phyloP scores from a whole-genome alignment of 768 basidiomycete species.

The Lactarius hatsudake region DNA sequence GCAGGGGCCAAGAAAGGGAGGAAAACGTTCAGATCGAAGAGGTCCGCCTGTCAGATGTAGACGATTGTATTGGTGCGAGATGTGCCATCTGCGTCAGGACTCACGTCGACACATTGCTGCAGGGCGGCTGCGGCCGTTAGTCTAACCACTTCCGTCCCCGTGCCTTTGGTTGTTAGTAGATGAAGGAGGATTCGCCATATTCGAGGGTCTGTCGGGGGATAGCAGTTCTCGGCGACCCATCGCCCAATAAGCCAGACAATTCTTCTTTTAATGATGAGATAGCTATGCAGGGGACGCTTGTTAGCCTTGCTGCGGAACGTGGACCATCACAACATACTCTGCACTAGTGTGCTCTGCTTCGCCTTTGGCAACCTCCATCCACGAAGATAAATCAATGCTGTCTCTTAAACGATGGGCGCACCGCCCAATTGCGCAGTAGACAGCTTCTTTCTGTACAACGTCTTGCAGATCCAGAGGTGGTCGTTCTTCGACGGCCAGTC shows the following conservation, averaged over 20 bases:
- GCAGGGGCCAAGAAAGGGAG: slow-evolving; percentile 62
- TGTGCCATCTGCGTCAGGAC: slow-evolving; percentile 34
- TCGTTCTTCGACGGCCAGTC: slow-evolving; percentile 35
- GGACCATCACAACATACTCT: slow-evolving; percentile 42
- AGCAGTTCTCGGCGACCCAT: slow-evolving; percentile 73
- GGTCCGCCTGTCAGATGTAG: slow-evolving; percentile 47
- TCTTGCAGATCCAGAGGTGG: slow-evolving; percentile 52
- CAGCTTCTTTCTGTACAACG: slow-evolving; percentile 76
- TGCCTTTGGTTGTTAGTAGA: slow-evolving; percentile 66
- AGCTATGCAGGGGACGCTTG: slow-evolving; percentile 44
- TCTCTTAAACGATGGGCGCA: slow-evolving; percentile 63
- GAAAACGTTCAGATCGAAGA: slow-evolving; percentile 62
- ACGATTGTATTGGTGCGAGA: neutral
- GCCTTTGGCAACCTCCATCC: slow-evolving; percentile 55
- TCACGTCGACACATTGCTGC: slow-evolving; percentile 80
- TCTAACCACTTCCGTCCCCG: slow-evolving; percentile 82
- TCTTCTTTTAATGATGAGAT: slow-evolving; percentile 89
- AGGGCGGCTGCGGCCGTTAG: slow-evolving; percentile 80
- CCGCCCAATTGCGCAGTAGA: slow-evolving; percentile 88
- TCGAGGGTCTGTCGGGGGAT: slow-evolving; percentile 53
- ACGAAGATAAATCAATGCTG: slow-evolving; percentile 63
- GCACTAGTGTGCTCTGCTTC: slow-evolving; percentile 62
- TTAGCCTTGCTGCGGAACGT: neutral
- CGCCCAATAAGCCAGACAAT: slow-evolving; percentile 93
- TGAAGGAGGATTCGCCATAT: slow-evolving; percentile 83